These are phyloP conservation scores for Colletotrichum paranaense DNA, from an alignment of 2,329 filamentous ascomycete species.

Conservation along the genomic window DNA sequence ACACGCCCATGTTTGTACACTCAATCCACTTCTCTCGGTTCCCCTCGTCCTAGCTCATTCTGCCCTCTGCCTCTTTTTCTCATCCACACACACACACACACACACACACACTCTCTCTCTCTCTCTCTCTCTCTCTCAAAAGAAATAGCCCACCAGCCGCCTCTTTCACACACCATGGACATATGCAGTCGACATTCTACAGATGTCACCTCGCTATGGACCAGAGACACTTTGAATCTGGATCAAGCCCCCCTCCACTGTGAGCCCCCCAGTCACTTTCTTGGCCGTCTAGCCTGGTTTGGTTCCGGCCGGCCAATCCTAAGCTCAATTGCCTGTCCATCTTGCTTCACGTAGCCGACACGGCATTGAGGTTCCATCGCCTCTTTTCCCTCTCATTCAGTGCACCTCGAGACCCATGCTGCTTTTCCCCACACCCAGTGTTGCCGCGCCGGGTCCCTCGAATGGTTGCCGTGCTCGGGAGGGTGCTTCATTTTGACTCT, in stretches of 20 bases:
- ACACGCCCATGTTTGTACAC: neutral
- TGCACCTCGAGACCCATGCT: conserved; percentile 14
- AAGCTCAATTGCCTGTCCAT: neutral
- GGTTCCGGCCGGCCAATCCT: conserved; percentile 5
- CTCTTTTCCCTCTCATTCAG: conserved; percentile 8
- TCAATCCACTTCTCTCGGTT: neutral
- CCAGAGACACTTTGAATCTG: neutral
- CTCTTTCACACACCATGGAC: neutral
- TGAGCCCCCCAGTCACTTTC: neutral
- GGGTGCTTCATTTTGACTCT: conserved; percentile 5
- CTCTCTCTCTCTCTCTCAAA: neutral
- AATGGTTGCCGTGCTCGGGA: conserved; percentile 19
- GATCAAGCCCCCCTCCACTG: neutral
- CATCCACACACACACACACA: too few species aligned
- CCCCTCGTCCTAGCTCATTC: neutral
- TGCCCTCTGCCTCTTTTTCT: neutral
- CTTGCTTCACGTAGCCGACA: conserved; percentile 16
- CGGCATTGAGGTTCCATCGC: conserved; percentile 34
- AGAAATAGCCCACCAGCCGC: neutral
- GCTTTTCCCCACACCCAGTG: conserved; percentile 26
- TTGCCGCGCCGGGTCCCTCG: conserved; percentile 15
- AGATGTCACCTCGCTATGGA: neutral
- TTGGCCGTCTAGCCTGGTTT: neutral
- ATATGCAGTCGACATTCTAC: neutral
- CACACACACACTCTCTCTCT: neutral